Percentiles rank a stretch among this genome's conserved stretches.
These are phyloP conservation scores for Hypoxylon cercidicola DNA, from an alignment of 495 filamentous ascomycete species.

Conservation along the genomic window DNA sequence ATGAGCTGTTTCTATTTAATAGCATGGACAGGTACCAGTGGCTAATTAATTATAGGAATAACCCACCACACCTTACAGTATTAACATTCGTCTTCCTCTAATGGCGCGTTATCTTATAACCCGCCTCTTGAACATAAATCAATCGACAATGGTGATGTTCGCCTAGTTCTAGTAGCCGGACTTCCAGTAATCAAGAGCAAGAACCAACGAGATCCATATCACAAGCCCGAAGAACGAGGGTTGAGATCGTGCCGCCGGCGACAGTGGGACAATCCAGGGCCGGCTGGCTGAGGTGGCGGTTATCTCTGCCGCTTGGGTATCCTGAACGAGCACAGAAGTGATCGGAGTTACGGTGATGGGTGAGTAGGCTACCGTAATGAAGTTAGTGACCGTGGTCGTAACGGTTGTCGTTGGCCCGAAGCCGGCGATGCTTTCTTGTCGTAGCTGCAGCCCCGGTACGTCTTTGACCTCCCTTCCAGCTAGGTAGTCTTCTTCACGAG, in stretches of 20 bases:
- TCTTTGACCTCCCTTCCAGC: constrained; percentile 45
- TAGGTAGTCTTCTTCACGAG: constrained; percentile 49
- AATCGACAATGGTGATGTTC: constrained; percentile 28
- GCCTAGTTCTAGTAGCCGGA: constrained; percentile 36
- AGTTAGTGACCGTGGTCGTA: constrained; percentile 37
- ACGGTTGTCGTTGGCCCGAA: constrained; percentile 25
- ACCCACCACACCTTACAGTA: constrained; percentile 7
- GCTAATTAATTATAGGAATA: constrained; percentile 16
- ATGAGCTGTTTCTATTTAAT: constrained; percentile 15
- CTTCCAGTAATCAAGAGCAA: constrained; percentile 42
- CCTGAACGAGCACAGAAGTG: constrained; percentile 21
- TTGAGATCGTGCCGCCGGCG: constrained; percentile 14
- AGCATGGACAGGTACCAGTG: constrained; percentile 18
- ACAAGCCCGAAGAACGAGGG: constrained; percentile 43
- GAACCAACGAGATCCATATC: constrained; percentile 40
- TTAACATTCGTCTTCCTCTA: constrained; percentile 23
- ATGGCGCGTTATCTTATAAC: constrained; percentile 14
- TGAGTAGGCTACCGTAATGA: constrained; percentile 34
- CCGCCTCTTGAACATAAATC: constrained; percentile 3
- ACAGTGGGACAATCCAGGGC: constrained; percentile 42
- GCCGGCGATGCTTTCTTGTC: constrained; percentile 36
- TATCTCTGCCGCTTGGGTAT: constrained; percentile 26
- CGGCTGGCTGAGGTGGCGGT: constrained; percentile 33
- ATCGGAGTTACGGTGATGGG: constrained; percentile 24
- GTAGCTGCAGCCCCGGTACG: constrained; percentile 40